Conservation (phyloP, 306 rosid genomes). For the Cucurbita argyrosperma region DNA sequence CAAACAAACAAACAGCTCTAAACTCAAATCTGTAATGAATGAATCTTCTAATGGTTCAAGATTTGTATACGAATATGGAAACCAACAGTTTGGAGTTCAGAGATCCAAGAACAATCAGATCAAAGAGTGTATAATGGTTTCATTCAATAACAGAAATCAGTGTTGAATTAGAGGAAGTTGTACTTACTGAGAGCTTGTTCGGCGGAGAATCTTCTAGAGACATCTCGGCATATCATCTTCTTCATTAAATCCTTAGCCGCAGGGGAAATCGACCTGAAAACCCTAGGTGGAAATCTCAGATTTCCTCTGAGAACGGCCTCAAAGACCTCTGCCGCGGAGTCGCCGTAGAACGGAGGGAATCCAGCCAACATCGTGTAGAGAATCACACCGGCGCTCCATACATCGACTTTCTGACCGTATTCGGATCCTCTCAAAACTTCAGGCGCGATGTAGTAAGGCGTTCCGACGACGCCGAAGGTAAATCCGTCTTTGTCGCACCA, state of each 20-base stretch:
- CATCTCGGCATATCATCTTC: constrained; percentile 65
- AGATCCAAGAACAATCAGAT: background rate
- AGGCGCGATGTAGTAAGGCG: constrained; percentile 70
- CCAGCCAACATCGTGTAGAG: constrained; percentile 58
- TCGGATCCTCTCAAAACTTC: constrained; percentile 50
- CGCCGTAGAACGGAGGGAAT: constrained; percentile 65
- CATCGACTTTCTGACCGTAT: constrained; percentile 47
- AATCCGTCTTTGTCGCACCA: constrained; percentile 38
- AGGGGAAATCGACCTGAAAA: constrained; percentile 47
- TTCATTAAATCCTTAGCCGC: constrained; percentile 59
- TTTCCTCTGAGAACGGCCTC: constrained; percentile 54
- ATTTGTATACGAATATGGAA: background rate
- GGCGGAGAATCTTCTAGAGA: constrained; percentile 38
- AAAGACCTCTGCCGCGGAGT: constrained; percentile 38
- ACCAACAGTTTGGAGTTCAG: background rate
- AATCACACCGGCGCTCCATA: constrained; percentile 65
- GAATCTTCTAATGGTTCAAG: background rate
- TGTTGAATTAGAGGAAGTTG: too few species aligned
- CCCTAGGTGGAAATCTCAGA: constrained; percentile 51
- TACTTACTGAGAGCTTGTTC: constrained; percentile 60
- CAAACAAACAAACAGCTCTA: background rate
- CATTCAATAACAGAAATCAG: too few species aligned
- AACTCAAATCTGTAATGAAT: background rate
- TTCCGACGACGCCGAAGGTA: constrained; percentile 53
- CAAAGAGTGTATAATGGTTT: background rate